Conservation (phyloP, 2,329 filamentous ascomycete genomes). For the Fonsecaea nubica region DNA sequence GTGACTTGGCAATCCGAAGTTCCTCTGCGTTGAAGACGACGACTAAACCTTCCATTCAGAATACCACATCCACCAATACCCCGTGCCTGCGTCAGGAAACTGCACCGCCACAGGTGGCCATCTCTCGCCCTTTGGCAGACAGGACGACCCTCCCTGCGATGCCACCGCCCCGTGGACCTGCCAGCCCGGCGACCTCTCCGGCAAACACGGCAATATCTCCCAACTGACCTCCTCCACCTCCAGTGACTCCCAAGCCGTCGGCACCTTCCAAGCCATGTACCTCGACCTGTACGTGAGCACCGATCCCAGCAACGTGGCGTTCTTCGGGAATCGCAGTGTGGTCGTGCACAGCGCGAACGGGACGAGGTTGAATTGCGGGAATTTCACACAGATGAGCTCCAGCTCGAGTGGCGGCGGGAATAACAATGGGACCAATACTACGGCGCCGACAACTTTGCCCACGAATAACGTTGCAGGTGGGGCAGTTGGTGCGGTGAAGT, state of each 20-base stretch:
- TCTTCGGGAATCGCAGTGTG: constrained; percentile 61
- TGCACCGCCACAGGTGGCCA: constrained; percentile 72
- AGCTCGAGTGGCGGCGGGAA: neutral
- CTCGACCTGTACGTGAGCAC: constrained; percentile 59
- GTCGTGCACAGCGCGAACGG: constrained; percentile 62
- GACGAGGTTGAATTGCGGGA: constrained; percentile 63
- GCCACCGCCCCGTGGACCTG: constrained; percentile 65
- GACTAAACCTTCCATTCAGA: constrained; percentile 49
- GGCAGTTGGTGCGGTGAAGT: neutral
- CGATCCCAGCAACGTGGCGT: constrained; percentile 50
- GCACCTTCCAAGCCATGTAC: constrained; percentile 48
- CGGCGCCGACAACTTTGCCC: neutral
- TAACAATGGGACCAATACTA: constrained; percentile 9
- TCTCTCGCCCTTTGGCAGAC: constrained; percentile 71
- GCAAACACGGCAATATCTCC: constrained; percentile 71
- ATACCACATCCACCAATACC: constrained; percentile 74
- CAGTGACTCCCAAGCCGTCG: constrained; percentile 28
- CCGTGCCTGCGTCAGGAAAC: constrained; percentile 71
- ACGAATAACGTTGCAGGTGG: neutral
- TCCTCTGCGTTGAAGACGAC: neutral
- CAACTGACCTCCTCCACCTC: constrained; percentile 59
- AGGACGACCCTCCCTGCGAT: constrained; percentile 68
- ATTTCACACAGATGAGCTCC: constrained; percentile 51
- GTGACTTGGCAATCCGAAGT: neutral
- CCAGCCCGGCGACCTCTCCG: constrained; percentile 77